Evolutionary conservation across 179 eudicot genomes (phyloP).

Genomic region (Patellifolia procumbens): DNA sequence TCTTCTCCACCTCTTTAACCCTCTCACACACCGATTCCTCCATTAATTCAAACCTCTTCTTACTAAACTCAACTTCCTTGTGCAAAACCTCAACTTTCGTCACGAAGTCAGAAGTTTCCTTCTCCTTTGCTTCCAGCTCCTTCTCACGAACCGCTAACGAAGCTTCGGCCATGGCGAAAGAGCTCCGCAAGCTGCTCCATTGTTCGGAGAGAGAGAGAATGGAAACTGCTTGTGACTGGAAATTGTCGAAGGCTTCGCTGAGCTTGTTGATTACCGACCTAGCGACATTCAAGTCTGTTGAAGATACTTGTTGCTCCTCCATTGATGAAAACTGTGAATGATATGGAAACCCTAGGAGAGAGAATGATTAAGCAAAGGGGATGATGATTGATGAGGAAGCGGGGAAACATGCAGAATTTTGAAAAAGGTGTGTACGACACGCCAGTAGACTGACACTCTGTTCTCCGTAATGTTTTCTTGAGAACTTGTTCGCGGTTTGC

Average conservation of each 20-base stretch:
- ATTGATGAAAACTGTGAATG: no score
- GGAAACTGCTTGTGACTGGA: not conserved
- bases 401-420: not conserved
- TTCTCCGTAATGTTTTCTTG: no score
- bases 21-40: not conserved
- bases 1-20: not conserved
- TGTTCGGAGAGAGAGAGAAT: not conserved
- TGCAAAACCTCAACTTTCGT: not conserved
- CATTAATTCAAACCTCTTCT: not conserved
- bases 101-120: not conserved
- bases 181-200: constrained; percentile 11
- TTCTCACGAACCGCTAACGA: not conserved
- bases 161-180: not conserved
- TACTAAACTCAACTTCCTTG: not conserved
- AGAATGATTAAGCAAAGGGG: not conserved
- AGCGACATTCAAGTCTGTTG: no score
- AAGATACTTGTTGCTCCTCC: no score
- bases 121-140: constrained; percentile 14
- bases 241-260: no score
- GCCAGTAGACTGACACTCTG: no score
- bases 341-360: no score
- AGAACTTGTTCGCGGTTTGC: no score
- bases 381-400: not conserved
- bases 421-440: no score
- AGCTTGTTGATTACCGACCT: no score